Evolutionary conservation across 495 filamentous ascomycete species (phyloP), one percentile per base, ranked within the genome.

Genomic region (Penicillium flavigenum): DNA sequence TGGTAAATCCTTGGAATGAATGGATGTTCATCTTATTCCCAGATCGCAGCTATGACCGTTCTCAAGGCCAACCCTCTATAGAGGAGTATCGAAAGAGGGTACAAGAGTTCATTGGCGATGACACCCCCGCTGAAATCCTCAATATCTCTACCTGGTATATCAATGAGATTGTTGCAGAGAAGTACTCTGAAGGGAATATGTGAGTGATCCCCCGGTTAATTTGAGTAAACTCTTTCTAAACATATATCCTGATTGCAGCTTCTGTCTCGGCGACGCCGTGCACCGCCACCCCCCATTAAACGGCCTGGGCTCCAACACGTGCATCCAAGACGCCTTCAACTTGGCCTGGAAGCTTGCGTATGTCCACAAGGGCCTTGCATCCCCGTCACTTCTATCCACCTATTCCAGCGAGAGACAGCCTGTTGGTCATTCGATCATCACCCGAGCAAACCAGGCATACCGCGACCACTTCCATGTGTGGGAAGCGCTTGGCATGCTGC

Each of bases 1-100:
- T 84, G 78, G 77, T 84, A 3, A 81, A 79, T 64, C 75, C 80
- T 1, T 84, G 79, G 81, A 58, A 80, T 62, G 74, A 83, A 62
- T 81, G 81, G 81, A 73, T 84, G 64, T 77, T 83, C 45, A 79
- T 83, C 54, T 59, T 78, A n/a, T 70, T 80, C 14, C 72, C 78
- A 0, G 63, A 65, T 26, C 74, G 72, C 0, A 68, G 69, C n/a
- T 62, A 64, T 16, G 67, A 73, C 12, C 43, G 45, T 29, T 65
- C 11, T 62, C 62, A 10, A 66, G 12, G 68, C 51, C 60, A 67
- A 7, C 71, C 77, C 0, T 59, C 71, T 0, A 54, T 66, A 9
- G 76, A 76, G 22, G 72, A 81, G 50, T 79, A 80, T 57, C 51
- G 75, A 17, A 59, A 64, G 17, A 67, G 74, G 16, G 75, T 78